Base-by-base conservation (phyloP, 306 rosid genomes). In the Medicago arabica region DNA sequence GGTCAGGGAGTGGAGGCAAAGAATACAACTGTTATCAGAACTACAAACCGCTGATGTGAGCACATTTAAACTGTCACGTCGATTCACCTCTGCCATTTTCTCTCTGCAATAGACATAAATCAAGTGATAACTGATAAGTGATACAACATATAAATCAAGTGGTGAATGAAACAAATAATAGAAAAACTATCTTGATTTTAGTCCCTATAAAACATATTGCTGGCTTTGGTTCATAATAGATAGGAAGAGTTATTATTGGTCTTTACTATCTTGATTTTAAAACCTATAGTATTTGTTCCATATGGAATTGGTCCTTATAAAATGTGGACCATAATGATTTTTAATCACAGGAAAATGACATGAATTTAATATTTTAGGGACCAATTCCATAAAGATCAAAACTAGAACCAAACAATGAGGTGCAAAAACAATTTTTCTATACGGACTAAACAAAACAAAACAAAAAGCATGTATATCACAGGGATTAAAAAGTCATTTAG, bases 1-100 rank as follows among this genome's bases (percentile, higher is more conserved):
- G 47, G 67, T 16, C 34, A 9, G 18, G 65, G 58, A 67, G 34
- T 53, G 72, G 61, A 23, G 72, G 68, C 62, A 82, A 82, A 83
- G 77, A 69, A 83, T 74, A 72, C 63, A 76, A 6, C 2, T 64
- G 77, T 73, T 73, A 68, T 28, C 75, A 58, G 78, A 76, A 78
- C 71, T 75, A 65, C 74, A 71, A 70, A 71, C 57, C 68, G 64
- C 58, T 28, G 17, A 63, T 63, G 41, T 58, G 71, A 77, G 44
- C 47, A 58, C 61, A 14, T 67, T 71, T 78, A 63, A 40, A 44
- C 78, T 63, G 58, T 61, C 28, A 75, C 83, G 67, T 70, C 43
- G 8, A 67, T 81, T 89, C 85, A 92, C 77, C 96, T 88, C 75
- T 87, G 92, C 97, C 97, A 92, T 81, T 84, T 89, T 80, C 91